Conservation (phyloP, 805 yeast genomes). For the Candida caryicola region DNA sequence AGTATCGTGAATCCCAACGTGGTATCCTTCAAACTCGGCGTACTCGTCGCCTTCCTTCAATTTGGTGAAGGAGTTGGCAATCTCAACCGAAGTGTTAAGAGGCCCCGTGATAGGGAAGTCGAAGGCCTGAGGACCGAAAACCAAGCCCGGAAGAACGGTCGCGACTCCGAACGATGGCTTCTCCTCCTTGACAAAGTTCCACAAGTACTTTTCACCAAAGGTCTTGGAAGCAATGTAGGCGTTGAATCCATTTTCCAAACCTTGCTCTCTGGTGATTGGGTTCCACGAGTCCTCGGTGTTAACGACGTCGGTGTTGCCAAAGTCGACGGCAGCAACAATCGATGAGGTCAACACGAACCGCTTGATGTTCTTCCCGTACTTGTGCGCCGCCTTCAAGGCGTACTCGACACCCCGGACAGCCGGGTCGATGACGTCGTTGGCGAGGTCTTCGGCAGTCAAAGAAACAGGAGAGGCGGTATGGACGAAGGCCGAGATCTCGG, state of each 20-base stretch:
- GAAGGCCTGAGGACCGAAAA: conserved; percentile 57
- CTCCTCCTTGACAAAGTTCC: conserved; percentile 18
- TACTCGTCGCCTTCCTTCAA: too few relatives aligned
- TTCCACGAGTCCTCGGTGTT: conserved; percentile 52
- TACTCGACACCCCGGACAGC: conserved; percentile 15
- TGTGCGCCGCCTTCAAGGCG: conserved; percentile 14
- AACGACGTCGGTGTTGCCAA: conserved; percentile 18
- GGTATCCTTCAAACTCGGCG: too few relatives aligned
- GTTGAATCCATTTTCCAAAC: conserved; percentile 32
- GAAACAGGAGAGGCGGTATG: conserved; percentile 18
- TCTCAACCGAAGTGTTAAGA: neutral
- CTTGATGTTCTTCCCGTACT: conserved; percentile 11
- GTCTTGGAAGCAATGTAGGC: conserved; percentile 31
- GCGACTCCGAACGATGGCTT: conserved; percentile 39
- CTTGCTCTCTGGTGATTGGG: conserved; percentile 49
- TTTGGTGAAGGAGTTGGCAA: conserved; percentile 1
- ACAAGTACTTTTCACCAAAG: conserved; percentile 20
- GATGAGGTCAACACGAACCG: conserved; percentile 17
- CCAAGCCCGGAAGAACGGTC: conserved; percentile 54
- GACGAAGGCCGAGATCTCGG: conserved; percentile 14
- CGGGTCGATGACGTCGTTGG: conserved; percentile 14
- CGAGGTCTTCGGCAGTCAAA: conserved; percentile 11
- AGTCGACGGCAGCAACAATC: conserved; percentile 9
- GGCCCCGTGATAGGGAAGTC: conserved; percentile 7
- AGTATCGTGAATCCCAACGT: too few relatives aligned